A percentile compares a stretch with the other conserved stretches of the same genome.
Conservation (phyloP, 495 filamentous ascomycete species). For the Penicillium cinerascens region DNA sequence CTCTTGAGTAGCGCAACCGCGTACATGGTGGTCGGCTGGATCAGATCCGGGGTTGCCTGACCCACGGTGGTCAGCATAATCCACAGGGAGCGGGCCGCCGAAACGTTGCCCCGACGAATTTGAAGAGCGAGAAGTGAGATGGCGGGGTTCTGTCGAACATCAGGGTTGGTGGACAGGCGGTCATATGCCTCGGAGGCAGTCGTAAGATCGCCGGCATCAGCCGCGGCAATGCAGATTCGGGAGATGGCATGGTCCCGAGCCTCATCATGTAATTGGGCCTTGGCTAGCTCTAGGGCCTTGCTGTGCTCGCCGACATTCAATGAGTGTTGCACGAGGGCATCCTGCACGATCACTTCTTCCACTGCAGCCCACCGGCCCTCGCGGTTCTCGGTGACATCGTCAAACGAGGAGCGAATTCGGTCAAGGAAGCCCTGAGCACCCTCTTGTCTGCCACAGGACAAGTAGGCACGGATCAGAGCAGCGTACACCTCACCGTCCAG, state of each 20-base stretch:
- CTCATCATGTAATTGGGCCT: constrained; percentile 42
- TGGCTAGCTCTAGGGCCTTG: constrained; percentile 65
- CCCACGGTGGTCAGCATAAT: constrained; percentile 59
- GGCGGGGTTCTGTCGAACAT: constrained; percentile 59
- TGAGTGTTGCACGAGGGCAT: constrained; percentile 72
- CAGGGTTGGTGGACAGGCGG: constrained; percentile 46
- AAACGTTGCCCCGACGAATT: constrained; percentile 73
- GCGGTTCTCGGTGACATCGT: constrained; percentile 53
- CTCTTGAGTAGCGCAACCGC: constrained; percentile 75
- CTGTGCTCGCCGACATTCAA: constrained; percentile 59
- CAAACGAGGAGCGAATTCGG: constrained; percentile 62
- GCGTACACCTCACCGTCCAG: constrained; percentile 84
- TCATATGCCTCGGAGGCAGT: constrained; percentile 67
- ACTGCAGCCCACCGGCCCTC: constrained; percentile 52
- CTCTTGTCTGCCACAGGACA: constrained; percentile 69
- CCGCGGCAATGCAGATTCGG: constrained; percentile 62
- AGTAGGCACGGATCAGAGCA: constrained; percentile 80
- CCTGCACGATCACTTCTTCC: constrained; percentile 63
- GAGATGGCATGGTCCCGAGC: constrained; percentile 54
- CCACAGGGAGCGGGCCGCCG: constrained; percentile 74
- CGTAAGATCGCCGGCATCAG: constrained; percentile 70
- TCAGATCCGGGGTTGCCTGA: constrained; percentile 60
- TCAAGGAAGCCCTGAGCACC: constrained; percentile 80
- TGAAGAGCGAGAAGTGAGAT: constrained; percentile 83
- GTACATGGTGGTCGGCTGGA: constrained; percentile 86